phyloP scores from a whole-genome alignment of 2,329 filamentous ascomycete genomes.

The Scolecobasidium constrictum region DNA sequence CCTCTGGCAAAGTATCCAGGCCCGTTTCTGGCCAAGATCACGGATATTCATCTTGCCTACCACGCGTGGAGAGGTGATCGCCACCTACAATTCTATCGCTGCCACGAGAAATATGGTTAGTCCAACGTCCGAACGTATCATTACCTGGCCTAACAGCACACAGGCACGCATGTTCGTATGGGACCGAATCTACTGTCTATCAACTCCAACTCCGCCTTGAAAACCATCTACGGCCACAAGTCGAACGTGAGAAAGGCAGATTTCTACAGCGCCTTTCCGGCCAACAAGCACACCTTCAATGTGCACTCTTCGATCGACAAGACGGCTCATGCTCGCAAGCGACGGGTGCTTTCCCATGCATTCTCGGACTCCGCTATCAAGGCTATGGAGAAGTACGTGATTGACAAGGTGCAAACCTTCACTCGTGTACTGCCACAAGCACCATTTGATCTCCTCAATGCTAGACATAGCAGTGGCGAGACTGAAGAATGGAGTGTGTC shows the following conservation, averaged over 20 bases:
- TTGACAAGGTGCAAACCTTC: conserved; percentile 30
- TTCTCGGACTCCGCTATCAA: conserved; percentile 36
- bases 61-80: conserved; percentile 65
- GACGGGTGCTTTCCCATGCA: conserved; percentile 34
- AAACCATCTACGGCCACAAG: conserved; percentile 38
- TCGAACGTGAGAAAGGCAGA: conserved; percentile 38
- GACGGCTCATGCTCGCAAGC: conserved; percentile 33
- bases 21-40: conserved; percentile 16
- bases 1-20: conserved; percentile 13
- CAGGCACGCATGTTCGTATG: conserved; percentile 58
- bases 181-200: conserved; percentile 69
- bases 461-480: neutral
- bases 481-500: conserved; percentile 28
- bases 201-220: conserved; percentile 50
- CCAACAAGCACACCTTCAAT: conserved; percentile 29
- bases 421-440: conserved; percentile 20
- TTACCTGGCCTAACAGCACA: conserved; percentile 3
- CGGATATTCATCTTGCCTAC: conserved; percentile 33
- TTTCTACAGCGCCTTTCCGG: conserved; percentile 37
- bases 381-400: conserved; percentile 33
- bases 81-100: conserved; percentile 59
- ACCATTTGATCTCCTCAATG: conserved; percentile 1
- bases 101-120: conserved; percentile 60
- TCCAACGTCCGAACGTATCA: neutral
- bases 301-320: conserved; percentile 36